A percentile compares a stretch with the other conserved stretches of the same genome.
Conservation (phyloP, 139 green algal genomes). For the Coccomyxa sp. region DNA sequence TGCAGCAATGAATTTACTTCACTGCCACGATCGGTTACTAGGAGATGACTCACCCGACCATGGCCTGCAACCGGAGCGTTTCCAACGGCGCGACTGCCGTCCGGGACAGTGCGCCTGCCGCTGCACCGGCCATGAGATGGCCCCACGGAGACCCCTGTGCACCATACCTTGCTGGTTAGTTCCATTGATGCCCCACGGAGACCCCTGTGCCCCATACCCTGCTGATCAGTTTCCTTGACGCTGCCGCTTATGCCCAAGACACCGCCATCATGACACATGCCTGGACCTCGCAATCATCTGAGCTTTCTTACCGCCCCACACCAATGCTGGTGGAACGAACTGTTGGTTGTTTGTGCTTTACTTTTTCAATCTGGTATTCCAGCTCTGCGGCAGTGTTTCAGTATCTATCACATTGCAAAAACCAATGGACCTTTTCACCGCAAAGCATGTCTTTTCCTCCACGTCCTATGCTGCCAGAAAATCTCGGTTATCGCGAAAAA, state of each 20-base stretch:
- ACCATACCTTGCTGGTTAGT: not conserved
- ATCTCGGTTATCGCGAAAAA: not conserved
- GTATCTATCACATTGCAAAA: too few species aligned
- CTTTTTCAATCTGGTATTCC: too few species aligned
- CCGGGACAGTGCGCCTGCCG: slow-evolving; percentile 66
- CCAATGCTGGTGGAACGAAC: not conserved
- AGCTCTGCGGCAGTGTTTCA: too few species aligned
- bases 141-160: slow-evolving; percentile 11
- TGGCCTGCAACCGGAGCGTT: slow-evolving; percentile 66
- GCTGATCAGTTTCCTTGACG: too few species aligned
- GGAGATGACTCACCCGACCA: slow-evolving; percentile 44
- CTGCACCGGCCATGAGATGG: slow-evolving; percentile 73
- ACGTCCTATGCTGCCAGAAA: too few species aligned
- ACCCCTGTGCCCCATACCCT: not conserved
- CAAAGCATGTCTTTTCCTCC: too few species aligned
- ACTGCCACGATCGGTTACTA: not conserved
- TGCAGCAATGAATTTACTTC: not conserved
- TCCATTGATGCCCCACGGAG: not conserved
- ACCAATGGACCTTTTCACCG: too few species aligned
- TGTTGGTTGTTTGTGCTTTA: too few species aligned
- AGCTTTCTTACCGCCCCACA: not conserved
- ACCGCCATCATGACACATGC: not conserved
- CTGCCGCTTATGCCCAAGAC: not conserved
- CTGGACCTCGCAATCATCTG: not conserved
- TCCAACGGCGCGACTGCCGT: slow-evolving; percentile 78